Evolutionary conservation across 805 yeast species (phyloP).

Genomic region (Zygosaccharomyces bisporus): DNA sequence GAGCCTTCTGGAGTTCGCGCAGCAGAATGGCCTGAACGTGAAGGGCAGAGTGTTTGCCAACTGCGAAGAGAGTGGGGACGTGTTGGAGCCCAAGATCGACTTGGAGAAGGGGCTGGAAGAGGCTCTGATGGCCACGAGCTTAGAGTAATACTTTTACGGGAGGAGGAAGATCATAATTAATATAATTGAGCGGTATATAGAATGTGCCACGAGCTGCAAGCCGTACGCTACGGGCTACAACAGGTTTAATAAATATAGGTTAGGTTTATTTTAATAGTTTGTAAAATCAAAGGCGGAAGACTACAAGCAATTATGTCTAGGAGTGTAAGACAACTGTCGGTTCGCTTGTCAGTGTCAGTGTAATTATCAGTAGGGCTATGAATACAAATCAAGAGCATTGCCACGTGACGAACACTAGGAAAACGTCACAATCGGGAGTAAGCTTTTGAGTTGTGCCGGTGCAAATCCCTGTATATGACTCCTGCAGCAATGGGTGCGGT

Average conservation of each 20-base stretch:
- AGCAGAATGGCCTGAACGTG: constrained; percentile 18
- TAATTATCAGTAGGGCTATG: too few species aligned
- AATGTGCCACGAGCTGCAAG: not conserved
- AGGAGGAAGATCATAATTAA: not conserved
- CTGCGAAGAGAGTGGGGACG: constrained; percentile 24
- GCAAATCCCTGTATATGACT: too few species aligned
- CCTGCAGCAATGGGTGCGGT: too few species aligned
- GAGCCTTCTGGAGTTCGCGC: constrained; percentile 23
- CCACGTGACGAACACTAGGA: too few species aligned
- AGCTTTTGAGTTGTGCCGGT: too few species aligned
- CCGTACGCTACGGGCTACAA: not conserved
- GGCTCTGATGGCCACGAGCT: constrained; percentile 4
- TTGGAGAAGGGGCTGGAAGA: constrained; percentile 4
- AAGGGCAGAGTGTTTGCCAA: constrained; percentile 24
- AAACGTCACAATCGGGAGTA: too few species aligned
- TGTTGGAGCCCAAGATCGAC: constrained; percentile 21
- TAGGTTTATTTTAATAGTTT: not conserved
- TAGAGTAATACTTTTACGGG: not conserved
- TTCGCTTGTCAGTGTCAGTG: too few species aligned
- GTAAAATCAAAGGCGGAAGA: too few species aligned
- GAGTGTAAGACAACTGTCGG: too few species aligned
- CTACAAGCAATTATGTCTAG: too few species aligned
- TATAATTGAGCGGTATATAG: not conserved
- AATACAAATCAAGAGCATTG: too few species aligned
- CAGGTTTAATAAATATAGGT: not conserved